phyloP scores from a whole-genome alignment of 2,329 filamentous ascomycete species.

The Aspergillus phoenicis region DNA sequence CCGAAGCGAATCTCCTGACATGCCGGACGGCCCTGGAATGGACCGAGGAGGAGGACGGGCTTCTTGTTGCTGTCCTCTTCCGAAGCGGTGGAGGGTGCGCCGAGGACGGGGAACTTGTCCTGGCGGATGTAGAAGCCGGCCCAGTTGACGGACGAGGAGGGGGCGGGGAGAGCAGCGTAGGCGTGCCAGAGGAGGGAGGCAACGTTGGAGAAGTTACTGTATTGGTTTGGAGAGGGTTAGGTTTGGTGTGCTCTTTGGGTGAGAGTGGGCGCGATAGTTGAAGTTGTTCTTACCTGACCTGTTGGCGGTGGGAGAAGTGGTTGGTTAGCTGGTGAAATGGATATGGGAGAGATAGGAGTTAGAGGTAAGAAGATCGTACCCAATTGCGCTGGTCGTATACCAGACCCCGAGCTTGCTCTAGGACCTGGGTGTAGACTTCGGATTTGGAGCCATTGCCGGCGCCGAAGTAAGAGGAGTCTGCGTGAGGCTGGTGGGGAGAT shows the following conservation, averaged over 20 bases:
- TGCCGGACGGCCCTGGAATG: conserved; percentile 53
- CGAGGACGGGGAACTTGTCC: conserved; percentile 42
- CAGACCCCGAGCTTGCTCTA: conserved; percentile 43
- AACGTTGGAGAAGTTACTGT: conserved; percentile 50
- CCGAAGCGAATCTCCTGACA: conserved; percentile 52
- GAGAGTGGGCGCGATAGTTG: too few species aligned
- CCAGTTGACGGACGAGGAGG: conserved; percentile 52
- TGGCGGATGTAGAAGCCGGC: conserved; percentile 51
- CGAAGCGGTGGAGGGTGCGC: conserved; percentile 23
- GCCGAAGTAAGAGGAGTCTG: conserved; percentile 50
- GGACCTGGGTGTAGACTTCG: conserved; percentile 47
- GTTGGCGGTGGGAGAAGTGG: conserved; percentile 3
- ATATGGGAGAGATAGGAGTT: neutral
- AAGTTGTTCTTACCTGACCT: conserved; percentile 35
- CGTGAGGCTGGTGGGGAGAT: conserved; percentile 44
- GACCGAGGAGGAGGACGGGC: conserved; percentile 46
- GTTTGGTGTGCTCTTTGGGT: neutral
- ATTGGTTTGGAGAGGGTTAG: conserved; percentile 2
- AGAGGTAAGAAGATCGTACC: conserved; percentile 33
- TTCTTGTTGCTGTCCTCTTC: conserved; percentile 19
- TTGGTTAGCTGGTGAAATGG: neutral
- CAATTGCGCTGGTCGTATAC: conserved; percentile 50
- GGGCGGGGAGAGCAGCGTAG: conserved; percentile 47
- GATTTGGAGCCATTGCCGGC: conserved; percentile 39
- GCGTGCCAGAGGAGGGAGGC: conserved; percentile 54